A percentile compares a stretch with the other conserved stretches of the same genome.
Conservation (phyloP, 73 alveolate genomes). For the Paramecium octaurelia region DNA sequence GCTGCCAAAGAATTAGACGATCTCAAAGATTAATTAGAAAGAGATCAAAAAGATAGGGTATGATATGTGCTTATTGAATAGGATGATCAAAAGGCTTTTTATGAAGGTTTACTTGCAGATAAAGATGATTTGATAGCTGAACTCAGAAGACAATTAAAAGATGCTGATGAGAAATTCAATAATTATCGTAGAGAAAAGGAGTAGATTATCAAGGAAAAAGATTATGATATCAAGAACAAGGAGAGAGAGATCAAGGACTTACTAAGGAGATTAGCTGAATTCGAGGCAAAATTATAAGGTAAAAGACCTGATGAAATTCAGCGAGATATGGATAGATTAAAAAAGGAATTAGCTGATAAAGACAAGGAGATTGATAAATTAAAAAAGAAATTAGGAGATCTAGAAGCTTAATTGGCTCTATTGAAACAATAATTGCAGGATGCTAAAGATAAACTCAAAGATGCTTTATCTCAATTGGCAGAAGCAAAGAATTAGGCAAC, state of each 20-base stretch:
- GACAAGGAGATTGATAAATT: slow-evolving; percentile 12
- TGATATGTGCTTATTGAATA: neutral
- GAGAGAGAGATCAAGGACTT: slow-evolving; percentile 36
- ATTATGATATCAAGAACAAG: slow-evolving; percentile 14
- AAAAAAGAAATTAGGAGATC: slow-evolving; percentile 11
- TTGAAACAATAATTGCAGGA: neutral
- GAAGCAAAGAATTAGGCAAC: neutral
- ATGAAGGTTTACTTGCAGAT: neutral
- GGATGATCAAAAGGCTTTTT: slow-evolving; percentile 30
- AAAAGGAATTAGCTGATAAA: slow-evolving; percentile 7
- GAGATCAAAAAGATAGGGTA: slow-evolving; percentile 1
- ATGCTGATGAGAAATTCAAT: neutral
- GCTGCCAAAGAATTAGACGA: neutral
- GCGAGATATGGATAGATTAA: neutral
- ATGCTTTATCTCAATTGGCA: neutral
- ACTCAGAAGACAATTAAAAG: neutral
- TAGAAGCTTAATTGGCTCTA: neutral
- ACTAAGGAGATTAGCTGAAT: neutral
- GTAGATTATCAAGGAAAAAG: neutral
- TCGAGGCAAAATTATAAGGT: slow-evolving; percentile 15
- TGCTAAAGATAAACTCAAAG: neutral
- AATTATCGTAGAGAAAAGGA: slow-evolving; percentile 20
- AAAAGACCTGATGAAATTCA: slow-evolving; percentile 31
- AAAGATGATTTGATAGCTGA: slow-evolving; percentile 30
- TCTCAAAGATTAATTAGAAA: neutral